A percentile compares a stretch with the other conserved stretches of the same genome.
phyloP scores from a whole-genome alignment of 2,329 filamentous ascomycete species.

The Xylariaceae sp. region DNA sequence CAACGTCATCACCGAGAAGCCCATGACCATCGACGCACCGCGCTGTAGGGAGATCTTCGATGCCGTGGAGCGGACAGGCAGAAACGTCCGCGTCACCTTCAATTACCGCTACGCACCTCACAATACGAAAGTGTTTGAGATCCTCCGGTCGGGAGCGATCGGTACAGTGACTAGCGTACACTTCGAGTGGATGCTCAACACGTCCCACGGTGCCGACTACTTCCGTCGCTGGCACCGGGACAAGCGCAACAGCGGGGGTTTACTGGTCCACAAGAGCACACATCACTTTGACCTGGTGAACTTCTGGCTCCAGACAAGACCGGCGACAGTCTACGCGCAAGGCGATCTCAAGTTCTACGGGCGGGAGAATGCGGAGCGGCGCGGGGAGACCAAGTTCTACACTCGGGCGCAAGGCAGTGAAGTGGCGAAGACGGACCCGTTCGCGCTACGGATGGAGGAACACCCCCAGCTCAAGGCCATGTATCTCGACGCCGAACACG shows the following conservation, averaged over 20 bases:
- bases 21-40: slow-evolving; percentile 59
- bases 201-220: slow-evolving; percentile 58
- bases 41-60: slow-evolving; percentile 52
- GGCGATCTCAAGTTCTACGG: slow-evolving; percentile 59
- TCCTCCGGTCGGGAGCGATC: slow-evolving; percentile 52
- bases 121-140: slow-evolving; percentile 55
- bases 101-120: slow-evolving; percentile 65
- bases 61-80: slow-evolving; percentile 47
- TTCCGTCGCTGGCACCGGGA: slow-evolving; percentile 62
- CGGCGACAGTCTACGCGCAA: slow-evolving; percentile 53
- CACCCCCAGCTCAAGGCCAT: slow-evolving; percentile 53
- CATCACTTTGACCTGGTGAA: slow-evolving; percentile 63
- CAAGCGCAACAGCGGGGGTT: slow-evolving; percentile 55
- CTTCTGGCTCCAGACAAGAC: slow-evolving; percentile 56
- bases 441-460: slow-evolving; percentile 52
- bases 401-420: slow-evolving; percentile 42
- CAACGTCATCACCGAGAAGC: slow-evolving; percentile 60
- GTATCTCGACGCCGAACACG: slow-evolving; percentile 60
- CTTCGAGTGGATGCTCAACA: slow-evolving; percentile 63
- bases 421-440: slow-evolving; percentile 50
- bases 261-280: slow-evolving; percentile 60
- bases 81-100: slow-evolving; percentile 54
- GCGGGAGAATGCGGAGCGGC: slow-evolving; percentile 54
- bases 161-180: slow-evolving; percentile 55
- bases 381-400: slow-evolving; percentile 51